Conservation (phyloP, 345 rosid species). For the thale cress (Arabidopsis thaliana) region TAIR10.1 NC_003071.7:18368001-18368500, state of each 20-base stretch:
- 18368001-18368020: not conserved
- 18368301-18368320: constrained; percentile 11
- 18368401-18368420: constrained; percentile 46
- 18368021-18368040: not conserved
- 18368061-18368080: constrained; percentile 10
- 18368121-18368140: not conserved
- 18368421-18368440: constrained; percentile 50
- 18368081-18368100: not conserved
- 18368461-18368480: constrained; percentile 29
- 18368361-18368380: not conserved
- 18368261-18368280: not conserved
- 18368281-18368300: constrained; percentile 9
- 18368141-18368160: too few relatives aligned
- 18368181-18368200: too few relatives aligned
- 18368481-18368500: constrained; percentile 41
- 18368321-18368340: not conserved
- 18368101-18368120: not conserved
- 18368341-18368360: constrained; percentile 22
- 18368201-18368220: not conserved
- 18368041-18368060: not conserved
- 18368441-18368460: constrained; percentile 42
- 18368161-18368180: too few relatives aligned
- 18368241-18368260: not conserved
- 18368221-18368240: not conserved
- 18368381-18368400: constrained; percentile 44